Percentiles rank a stretch among this genome's conserved stretches.
These are phyloP conservation scores for Cordia subcordata DNA, from an alignment of 257 asterid genomes.

Conservation along the genomic window DNA sequence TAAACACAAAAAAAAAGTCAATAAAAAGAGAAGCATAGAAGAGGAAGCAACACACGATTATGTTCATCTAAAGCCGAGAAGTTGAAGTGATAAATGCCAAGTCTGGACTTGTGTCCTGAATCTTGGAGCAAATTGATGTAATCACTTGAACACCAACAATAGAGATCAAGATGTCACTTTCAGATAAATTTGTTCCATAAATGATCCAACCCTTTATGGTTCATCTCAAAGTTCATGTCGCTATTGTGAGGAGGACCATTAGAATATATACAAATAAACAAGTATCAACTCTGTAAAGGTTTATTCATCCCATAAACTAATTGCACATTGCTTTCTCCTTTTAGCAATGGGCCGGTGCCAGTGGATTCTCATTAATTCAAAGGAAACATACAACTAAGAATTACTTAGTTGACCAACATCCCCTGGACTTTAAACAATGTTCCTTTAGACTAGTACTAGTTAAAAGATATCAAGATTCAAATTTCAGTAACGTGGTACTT, in stretches of 20 bases:
- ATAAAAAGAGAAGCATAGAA: not conserved
- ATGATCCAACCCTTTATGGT: not conserved
- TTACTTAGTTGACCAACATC: conserved; percentile 2
- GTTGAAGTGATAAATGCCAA: too few species aligned
- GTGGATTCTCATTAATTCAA: not conserved
- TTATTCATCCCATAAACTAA: not conserved
- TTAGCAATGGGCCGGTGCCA: not conserved
- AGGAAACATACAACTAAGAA: conserved; percentile 1
- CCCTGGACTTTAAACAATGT: conserved; percentile 3
- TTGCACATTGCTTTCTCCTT: not conserved
- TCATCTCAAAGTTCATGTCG: not conserved
- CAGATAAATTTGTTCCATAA: too few species aligned
- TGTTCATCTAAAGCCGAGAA: too few species aligned
- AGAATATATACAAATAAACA: not conserved
- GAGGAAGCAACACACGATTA: not conserved
- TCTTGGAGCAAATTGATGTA: too few species aligned
- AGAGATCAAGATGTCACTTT: too few species aligned
- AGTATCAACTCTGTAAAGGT: conserved; percentile 1
- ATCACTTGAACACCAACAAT: too few species aligned
- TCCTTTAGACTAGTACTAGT: not conserved
- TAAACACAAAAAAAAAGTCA: not conserved
- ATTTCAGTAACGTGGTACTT: conserved; percentile 26
- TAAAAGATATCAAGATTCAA: conserved; percentile 2
- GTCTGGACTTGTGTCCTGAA: too few species aligned
- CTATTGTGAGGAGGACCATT: not conserved